Percentiles rank a stretch among this genome's conserved stretches.
Evolutionary conservation across 148 eudicot genomes (phyloP).

Genomic region (Cornus kousa): DNA sequence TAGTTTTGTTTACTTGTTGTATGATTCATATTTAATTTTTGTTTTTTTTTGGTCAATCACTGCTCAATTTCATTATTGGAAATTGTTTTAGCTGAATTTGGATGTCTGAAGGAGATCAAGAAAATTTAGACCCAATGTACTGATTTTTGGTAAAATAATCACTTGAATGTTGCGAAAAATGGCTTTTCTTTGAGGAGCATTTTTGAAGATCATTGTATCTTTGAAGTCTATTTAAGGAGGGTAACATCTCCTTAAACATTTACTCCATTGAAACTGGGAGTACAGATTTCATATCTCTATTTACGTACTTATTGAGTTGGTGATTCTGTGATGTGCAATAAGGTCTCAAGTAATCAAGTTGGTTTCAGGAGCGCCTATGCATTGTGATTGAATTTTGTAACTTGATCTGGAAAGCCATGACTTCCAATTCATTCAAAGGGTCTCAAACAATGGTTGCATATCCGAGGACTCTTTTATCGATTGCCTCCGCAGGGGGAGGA

Average conservation of each 20-base stretch:
- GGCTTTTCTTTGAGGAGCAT: neutral
- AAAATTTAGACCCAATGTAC: neutral
- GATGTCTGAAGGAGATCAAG: neutral
- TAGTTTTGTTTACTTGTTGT: neutral
- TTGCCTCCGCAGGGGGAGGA: constrained; percentile 53
- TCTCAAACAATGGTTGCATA: constrained; percentile 32
- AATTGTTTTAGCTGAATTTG: neutral
- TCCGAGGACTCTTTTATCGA: constrained; percentile 61
- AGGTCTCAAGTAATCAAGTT: constrained; percentile 5
- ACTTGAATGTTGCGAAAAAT: neutral
- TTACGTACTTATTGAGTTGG: neutral
- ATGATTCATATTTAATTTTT: too few relatives aligned
- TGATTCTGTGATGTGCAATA: neutral
- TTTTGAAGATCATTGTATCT: neutral
- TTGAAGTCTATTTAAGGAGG: neutral
- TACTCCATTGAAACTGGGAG: neutral
- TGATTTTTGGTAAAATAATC: neutral
- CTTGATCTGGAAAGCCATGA: constrained; percentile 32
- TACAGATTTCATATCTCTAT: neutral
- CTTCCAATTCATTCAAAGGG: constrained; percentile 36
- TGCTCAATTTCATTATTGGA: neutral
- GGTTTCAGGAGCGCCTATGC: neutral
- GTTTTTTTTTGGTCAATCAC: neutral
- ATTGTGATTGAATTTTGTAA: neutral
- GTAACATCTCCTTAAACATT: neutral